Percentiles rank a stretch among this genome's conserved stretches.
These are phyloP conservation scores for Kalmusia sp. DNA, from an alignment of 2,329 filamentous ascomycete species.

Conservation along the genomic window DNA sequence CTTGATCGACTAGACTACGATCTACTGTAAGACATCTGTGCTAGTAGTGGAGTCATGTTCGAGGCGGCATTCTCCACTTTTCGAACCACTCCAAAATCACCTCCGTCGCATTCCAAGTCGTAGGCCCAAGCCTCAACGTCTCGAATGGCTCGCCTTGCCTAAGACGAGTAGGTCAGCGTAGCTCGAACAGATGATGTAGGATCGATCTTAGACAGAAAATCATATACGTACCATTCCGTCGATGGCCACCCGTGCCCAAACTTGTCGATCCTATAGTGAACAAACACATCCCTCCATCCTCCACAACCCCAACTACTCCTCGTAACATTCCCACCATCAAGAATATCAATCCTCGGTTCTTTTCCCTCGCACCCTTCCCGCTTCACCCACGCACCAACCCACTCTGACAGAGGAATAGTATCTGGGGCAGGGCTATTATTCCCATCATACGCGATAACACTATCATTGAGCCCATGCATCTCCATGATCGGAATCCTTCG, in stretches of 20 bases:
- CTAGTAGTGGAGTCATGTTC: too few relatives aligned
- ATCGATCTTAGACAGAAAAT: too few relatives aligned
- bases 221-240: too few relatives aligned
- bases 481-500: constrained; percentile 24
- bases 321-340: constrained; percentile 20
- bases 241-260: constrained; percentile 38
- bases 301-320: constrained; percentile 24
- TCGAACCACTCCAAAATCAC: constrained; percentile 28
- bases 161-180: too few relatives aligned
- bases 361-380: constrained; percentile 13
- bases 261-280: constrained; percentile 20
- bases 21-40: too few relatives aligned
- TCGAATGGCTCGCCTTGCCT: constrained; percentile 27
- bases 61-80: too few relatives aligned
- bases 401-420: constrained; percentile 21
- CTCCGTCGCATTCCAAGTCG: constrained; percentile 29
- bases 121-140: constrained; percentile 23
- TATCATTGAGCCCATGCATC: constrained; percentile 29
- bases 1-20: too few relatives aligned
- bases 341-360: neutral
- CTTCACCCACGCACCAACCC: constrained; percentile 20
- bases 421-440: constrained; percentile 19
- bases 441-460: constrained; percentile 31
- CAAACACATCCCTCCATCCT: constrained; percentile 18
- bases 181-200: too few relatives aligned